A percentile compares a stretch with the other conserved stretches of the same genome.
Conservation (phyloP, 1,284 basidiomycete genomes). For the Cryptococcus sp. region DNA sequence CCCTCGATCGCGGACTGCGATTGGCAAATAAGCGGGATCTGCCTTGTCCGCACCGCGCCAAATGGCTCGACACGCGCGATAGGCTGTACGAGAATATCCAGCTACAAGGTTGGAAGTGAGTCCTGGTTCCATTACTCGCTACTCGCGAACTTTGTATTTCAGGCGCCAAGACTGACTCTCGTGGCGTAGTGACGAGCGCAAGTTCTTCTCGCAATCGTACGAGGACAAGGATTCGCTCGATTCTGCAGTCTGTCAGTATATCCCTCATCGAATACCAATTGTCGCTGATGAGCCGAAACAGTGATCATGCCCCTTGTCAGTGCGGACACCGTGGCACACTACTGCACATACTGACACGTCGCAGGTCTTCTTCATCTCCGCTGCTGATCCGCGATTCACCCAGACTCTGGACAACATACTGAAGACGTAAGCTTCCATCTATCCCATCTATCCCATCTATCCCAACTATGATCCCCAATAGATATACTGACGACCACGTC, state of each 20-base stretch:
- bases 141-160: background rate
- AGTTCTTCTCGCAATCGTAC: constrained; percentile 54
- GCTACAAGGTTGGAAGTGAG: constrained; percentile 66
- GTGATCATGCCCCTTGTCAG: constrained; percentile 45
- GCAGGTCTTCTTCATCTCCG: constrained; percentile 77
- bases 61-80: constrained; percentile 77
- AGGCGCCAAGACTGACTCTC: background rate
- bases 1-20: constrained; percentile 84
- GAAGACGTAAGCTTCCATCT: constrained; percentile 57
- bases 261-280: background rate
- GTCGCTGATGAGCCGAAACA: constrained; percentile 1
- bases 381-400: constrained; percentile 80
- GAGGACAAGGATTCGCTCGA: constrained; percentile 56
- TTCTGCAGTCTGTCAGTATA: constrained; percentile 48
- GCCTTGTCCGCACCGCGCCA: constrained; percentile 55
- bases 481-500: too few species aligned
- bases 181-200: constrained; percentile 29
- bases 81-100: constrained; percentile 72
- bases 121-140: too few species aligned
- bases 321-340: constrained; percentile 1
- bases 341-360: constrained; percentile 48
- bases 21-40: constrained; percentile 80
- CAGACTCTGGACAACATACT: constrained; percentile 77
- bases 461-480: background rate
- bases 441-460: background rate